These are phyloP conservation scores for Fusarium globosum DNA, from an alignment of 2,329 filamentous ascomycete genomes.

Conservation along the genomic window DNA sequence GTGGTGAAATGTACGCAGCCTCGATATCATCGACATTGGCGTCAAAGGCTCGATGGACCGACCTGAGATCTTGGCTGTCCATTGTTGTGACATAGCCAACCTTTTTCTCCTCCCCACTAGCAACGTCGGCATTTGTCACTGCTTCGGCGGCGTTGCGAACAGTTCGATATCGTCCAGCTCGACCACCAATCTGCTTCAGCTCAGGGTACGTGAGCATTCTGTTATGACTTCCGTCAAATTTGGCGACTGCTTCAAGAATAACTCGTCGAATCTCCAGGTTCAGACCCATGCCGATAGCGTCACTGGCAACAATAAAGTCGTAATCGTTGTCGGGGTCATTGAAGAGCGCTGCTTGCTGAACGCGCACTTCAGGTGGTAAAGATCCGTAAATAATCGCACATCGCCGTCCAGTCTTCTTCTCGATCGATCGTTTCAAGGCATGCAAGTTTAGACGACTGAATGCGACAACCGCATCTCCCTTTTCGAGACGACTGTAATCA, in stretches of 20 bases:
- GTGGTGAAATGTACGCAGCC: slow-evolving; percentile 80
- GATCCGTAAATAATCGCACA: slow-evolving; percentile 95
- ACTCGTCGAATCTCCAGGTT: slow-evolving; percentile 93
- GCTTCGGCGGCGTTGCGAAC: slow-evolving; percentile 53
- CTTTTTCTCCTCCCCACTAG: slow-evolving; percentile 50
- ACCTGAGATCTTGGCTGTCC: slow-evolving; percentile 73
- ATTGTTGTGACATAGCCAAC: slow-evolving; percentile 84
- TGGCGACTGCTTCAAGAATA: slow-evolving; percentile 82
- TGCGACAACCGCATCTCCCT: slow-evolving; percentile 90
- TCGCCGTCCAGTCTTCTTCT: slow-evolving; percentile 77
- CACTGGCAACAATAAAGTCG: slow-evolving; percentile 91
- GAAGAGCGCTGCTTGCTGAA: slow-evolving; percentile 90
- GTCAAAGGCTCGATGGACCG: slow-evolving; percentile 72
- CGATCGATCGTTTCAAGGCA: slow-evolving; percentile 80
- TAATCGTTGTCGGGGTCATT: slow-evolving; percentile 97
- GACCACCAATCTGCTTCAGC: slow-evolving; percentile 93
- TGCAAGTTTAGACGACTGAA: slow-evolving; percentile 89
- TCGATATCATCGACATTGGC: slow-evolving; percentile 73
- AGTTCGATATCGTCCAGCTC: slow-evolving; percentile 86
- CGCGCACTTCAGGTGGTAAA: slow-evolving; percentile 90
- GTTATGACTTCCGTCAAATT: slow-evolving; percentile 72
- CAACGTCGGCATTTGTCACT: not conserved
- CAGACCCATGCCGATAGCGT: slow-evolving; percentile 97
- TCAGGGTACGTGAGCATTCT: slow-evolving; percentile 76
- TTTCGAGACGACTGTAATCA: slow-evolving; percentile 74